Base-by-base conservation (phyloP, 257 asterid species). In the Cordia subcordata region DNA sequence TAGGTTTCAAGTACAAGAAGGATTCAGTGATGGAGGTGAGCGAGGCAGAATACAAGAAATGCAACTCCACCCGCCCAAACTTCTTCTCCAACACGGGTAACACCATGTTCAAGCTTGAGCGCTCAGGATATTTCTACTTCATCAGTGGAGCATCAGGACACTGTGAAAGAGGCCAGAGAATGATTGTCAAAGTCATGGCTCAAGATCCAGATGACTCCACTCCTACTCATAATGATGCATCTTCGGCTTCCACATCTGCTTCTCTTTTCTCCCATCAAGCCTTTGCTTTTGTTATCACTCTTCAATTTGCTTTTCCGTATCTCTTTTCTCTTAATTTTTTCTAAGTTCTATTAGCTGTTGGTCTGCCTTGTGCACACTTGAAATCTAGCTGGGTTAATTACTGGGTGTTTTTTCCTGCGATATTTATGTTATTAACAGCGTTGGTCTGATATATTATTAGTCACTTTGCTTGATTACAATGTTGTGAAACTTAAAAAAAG, bases 1-100 rank as follows among this genome's bases (percentile, higher is more conserved):
- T 60, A 86, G 96, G 81, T 61, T 88, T 88, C 71, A 74, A 71
- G 56, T 88, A 85, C 82, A 74, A 59, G 81, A 88, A 83, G 67
- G 96, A 85, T 19, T 88, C 95, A 4, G 95, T 88, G 35, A 81
- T 88, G 93, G 85, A 81, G 60, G 96, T 88, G 72, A 68, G 14
- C 44, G 66, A 74, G 52, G 21, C 53, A 8, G 87, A 81, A 51
- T 85, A 83, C 76, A 73, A 74, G 11, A 70, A 66, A 33, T 85
- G 96, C 76, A 76, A 77, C 72, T 76, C 96, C 4, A 70, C 74
- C 0, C 79, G 63, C 1, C 95, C 95, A 0, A 67, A 53, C 9
- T 81, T 72, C 75, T 88, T 81, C 64, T 80, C 96, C 53, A 85
- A 88, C 72, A 65, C 70, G 14, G 94, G 93, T 16, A 70, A 80